Base-by-base conservation (phyloP, 2,329 filamentous ascomycete genomes). In the Fusarium verrucosum region DNA sequence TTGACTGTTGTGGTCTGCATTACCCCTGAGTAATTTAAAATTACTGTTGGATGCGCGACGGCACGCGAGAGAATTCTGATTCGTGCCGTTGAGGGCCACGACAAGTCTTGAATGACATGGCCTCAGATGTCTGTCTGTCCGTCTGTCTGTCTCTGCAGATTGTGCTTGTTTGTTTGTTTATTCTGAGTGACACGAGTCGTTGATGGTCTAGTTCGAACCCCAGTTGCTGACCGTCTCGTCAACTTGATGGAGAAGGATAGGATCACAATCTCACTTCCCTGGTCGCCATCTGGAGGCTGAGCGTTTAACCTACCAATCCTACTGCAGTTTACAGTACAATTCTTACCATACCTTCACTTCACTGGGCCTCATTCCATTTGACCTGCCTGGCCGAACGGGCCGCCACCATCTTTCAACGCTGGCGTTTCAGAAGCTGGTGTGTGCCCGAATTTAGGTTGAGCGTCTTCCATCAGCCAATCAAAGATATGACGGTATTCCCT, bases 381-480 rank as follows among this genome's bases (percentile, higher is more conserved):
- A 28, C 59, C 37, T 42, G 14, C 25, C 40, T 25, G 17, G 46
- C 50, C 50, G 38, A 58, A 66, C 56, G 58, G 62, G 44, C 69
- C 59, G 66, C 65, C 68, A 69, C 58, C 67, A 57, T 58, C 55
- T 62, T 35, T 67, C 49, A 54, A 62, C 62, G 58, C 67, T 68
- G 65, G 65, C 62, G 72, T 74, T 74, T 72, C 72, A 74, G 58
- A 69, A 66, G 64, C 72, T 66, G 62, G 61, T 66, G 55, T 58
- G 56, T 62, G 60, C 47, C 69, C 70, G 73, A 72, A 75, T 70
- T 73, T 73, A 74, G 75, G 68, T 72, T 72, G 72, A 72, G 68
- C 70, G 71, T 68, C 44, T 67, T 64, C 58, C 62, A 54, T 58
- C 43, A 50, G 30, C 77, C 76, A 79, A 78, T 78, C 71, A 76